These are phyloP conservation scores for Penicillium herquei DNA, from an alignment of 495 filamentous ascomycete species.

Conservation along the genomic window DNA sequence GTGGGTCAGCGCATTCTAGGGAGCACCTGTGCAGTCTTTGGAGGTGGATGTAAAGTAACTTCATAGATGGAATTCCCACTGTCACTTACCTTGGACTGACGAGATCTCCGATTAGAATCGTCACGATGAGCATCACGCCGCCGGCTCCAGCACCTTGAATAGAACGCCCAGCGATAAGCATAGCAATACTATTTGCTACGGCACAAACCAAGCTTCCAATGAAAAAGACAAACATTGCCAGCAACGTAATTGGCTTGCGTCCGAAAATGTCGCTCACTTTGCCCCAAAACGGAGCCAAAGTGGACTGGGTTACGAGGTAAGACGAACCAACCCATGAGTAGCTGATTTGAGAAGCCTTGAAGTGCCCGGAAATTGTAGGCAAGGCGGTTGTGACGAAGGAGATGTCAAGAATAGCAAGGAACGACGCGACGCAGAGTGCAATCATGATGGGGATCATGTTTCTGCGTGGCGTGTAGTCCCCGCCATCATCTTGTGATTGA, in stretches of 20 bases:
- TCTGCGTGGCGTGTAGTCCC: no score
- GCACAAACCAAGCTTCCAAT: conserved; percentile 23
- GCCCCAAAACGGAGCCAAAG: conserved; percentile 48
- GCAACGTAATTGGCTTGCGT: conserved; percentile 47
- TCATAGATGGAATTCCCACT: no score
- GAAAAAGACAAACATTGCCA: conserved; percentile 31
- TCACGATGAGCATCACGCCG: conserved; percentile 27
- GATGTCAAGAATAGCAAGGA: conserved; percentile 58
- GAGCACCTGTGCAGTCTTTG: no score
- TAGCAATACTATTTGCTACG: conserved; percentile 9
- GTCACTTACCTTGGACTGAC: no score
- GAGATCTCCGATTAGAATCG: conserved; percentile 35
- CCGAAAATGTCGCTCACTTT: conserved; percentile 58
- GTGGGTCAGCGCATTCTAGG: no score
- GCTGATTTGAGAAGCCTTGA: conserved; percentile 53
- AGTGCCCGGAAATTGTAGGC: conserved; percentile 50
- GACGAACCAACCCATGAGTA: conserved; percentile 66
- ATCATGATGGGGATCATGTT: no score
- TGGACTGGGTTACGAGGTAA: conserved; percentile 52
- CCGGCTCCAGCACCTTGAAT: conserved; percentile 37
- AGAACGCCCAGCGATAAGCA: conserved; percentile 30
- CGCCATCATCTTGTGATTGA: no score
- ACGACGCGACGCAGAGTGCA: conserved; percentile 27
- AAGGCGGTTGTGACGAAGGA: conserved; percentile 60
- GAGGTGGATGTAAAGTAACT: no score